Evolutionary conservation across 139 green algal species (phyloP).

Genomic region (Pseudopediastrum boryanum): DNA sequence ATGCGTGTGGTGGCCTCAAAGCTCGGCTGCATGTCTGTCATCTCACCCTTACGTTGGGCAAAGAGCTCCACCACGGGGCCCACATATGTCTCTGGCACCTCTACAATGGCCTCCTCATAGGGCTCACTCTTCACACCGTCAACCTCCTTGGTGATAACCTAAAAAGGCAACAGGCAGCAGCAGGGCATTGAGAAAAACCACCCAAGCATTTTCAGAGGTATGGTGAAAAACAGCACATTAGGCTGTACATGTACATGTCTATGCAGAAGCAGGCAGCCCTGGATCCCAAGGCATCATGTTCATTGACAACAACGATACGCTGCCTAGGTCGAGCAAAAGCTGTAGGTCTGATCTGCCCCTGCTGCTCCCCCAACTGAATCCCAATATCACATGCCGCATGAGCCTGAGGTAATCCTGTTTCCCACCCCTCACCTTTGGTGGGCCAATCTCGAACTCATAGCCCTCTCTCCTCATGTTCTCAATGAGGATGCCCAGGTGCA

Average conservation of each 20-base stretch:
- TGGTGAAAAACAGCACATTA: too few species aligned
- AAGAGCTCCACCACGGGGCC: conserved; percentile 90
- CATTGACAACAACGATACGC: too few species aligned
- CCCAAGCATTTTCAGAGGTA: too few species aligned
- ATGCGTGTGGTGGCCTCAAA: conserved; percentile 57
- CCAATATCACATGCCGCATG: too few species aligned
- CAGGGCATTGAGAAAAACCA: too few species aligned
- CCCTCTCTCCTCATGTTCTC: conserved; percentile 97
- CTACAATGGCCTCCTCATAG: conserved; percentile 91
- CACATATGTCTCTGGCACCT: conserved; percentile 70
- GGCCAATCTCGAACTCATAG: conserved; percentile 91
- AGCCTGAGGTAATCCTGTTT: background rate
- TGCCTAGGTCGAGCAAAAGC: too few species aligned
- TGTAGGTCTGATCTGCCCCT: too few species aligned
- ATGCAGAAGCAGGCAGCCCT: too few species aligned
- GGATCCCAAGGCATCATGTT: too few species aligned
- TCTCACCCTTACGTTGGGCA: conserved; percentile 89
- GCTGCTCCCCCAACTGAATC: too few species aligned
- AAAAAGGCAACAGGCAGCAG: background rate
- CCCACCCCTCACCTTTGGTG: conserved; percentile 70
- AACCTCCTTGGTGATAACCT: conserved; percentile 89
- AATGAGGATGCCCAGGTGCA: conserved; percentile 96
- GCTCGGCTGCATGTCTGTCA: conserved; percentile 87
- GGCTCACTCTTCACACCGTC: conserved; percentile 87
- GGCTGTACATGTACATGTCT: too few species aligned